These are phyloP conservation scores for Monilinia vaccinii-corymbosi DNA, from an alignment of 2,329 filamentous ascomycete genomes.

Conservation along the genomic window DNA sequence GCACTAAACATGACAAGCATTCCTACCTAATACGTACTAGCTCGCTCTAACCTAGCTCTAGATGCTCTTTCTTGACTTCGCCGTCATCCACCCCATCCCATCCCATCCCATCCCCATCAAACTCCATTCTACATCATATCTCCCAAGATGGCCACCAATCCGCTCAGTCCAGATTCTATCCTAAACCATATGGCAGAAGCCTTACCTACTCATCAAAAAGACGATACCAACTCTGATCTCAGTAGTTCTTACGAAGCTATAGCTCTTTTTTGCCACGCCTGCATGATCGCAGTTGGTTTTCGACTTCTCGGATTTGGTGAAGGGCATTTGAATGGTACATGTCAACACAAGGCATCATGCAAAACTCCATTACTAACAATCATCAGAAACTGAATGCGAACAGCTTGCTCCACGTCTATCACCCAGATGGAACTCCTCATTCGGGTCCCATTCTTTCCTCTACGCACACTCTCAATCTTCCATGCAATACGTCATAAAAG, in stretches of 20 bases:
- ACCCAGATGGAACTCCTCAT: conserved; percentile 67
- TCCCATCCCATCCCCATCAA: too few relatives aligned
- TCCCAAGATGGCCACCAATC: conserved; percentile 27
- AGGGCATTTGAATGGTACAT: conserved; percentile 61
- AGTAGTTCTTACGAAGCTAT: conserved; percentile 72
- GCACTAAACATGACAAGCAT: neutral
- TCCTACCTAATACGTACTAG: too few relatives aligned
- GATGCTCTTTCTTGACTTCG: too few relatives aligned
- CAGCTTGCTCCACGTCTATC: conserved; percentile 57
- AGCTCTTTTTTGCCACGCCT: conserved; percentile 75
- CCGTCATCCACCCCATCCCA: too few relatives aligned
- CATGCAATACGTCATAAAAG: conserved; percentile 72
- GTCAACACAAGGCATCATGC: neutral
- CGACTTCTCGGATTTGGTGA: conserved; percentile 76
- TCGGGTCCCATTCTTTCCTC: conserved; percentile 67
- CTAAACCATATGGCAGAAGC: conserved; percentile 50
- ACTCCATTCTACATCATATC: neutral
- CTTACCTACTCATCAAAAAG: conserved; percentile 43
- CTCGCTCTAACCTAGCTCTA: too few relatives aligned
- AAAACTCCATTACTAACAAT: conserved; percentile 7
- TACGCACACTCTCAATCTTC: conserved; percentile 82
- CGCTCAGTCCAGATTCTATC: conserved; percentile 38
- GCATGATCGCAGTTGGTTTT: conserved; percentile 73
- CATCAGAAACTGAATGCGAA: conserved; percentile 46
- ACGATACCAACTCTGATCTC: conserved; percentile 51